A percentile compares a stretch with the other conserved stretches of the same genome.
phyloP scores from a whole-genome alignment of 768 basidiomycete genomes.

The Tricholoma hemisulphureum region DNA sequence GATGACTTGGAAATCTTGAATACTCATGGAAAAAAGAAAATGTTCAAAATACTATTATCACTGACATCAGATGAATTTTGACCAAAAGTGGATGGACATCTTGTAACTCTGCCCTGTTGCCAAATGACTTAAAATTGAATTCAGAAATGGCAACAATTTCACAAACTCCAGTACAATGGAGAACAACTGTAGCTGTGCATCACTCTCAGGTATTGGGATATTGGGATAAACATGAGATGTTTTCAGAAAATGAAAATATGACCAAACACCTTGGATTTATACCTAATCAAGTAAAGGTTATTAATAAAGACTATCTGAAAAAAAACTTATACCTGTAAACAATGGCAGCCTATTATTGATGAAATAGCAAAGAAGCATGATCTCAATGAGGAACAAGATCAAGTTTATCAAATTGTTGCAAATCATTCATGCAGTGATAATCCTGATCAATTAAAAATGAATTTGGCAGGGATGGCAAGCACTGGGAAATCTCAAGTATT shows the following conservation, averaged over 20 bases:
- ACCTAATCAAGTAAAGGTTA: neutral
- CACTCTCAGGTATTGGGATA: neutral
- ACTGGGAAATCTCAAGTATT: too few relatives aligned
- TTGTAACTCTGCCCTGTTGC: neutral
- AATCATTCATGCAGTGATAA: constrained; percentile 13
- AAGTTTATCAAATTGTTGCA: constrained; percentile 16
- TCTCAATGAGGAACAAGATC: constrained; percentile 7
- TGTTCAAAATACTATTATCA: too few relatives aligned
- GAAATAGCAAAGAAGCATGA: neutral
- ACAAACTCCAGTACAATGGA: neutral
- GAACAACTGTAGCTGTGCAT: neutral
- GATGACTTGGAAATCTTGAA: too few relatives aligned
- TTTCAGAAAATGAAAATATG: neutral
- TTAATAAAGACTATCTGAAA: constrained; percentile 9
- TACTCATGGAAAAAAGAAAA: too few relatives aligned
- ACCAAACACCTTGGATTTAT: neutral
- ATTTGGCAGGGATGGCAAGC: too few relatives aligned
- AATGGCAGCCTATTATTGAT: neutral
- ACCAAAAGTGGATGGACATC: neutral
- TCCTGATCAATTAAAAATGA: too few relatives aligned
- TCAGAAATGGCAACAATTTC: neutral
- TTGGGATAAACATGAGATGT: too few relatives aligned
- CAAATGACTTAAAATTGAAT: neutral
- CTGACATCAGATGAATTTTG: too few relatives aligned
- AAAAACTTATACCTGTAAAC: neutral